Conservation (phyloP, 2,329 filamentous ascomycete species). For the Coniella lustricola region DNA sequence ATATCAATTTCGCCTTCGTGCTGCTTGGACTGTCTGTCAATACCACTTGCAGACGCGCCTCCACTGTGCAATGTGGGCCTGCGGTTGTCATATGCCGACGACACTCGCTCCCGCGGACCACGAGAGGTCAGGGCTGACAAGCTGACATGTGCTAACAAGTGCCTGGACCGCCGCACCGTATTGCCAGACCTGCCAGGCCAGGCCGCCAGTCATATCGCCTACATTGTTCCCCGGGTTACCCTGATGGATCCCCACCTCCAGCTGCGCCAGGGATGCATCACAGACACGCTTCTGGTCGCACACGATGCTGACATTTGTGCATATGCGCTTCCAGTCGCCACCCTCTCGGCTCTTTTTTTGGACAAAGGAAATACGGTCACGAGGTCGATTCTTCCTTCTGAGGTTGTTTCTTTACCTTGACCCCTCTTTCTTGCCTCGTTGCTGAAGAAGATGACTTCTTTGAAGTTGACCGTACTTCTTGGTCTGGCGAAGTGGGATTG, state of each 20-base stretch:
- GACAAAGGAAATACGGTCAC: background rate
- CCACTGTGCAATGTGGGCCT: background rate
- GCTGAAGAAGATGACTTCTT: background rate
- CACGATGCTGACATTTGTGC: slow-evolving; percentile 1
- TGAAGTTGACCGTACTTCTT: too few species aligned
- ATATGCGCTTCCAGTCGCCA: background rate
- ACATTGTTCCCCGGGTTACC: background rate
- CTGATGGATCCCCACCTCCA: background rate
- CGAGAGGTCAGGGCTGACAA: slow-evolving; percentile 3
- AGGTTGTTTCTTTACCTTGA: background rate
- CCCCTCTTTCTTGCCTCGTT: background rate
- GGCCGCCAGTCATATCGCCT: background rate
- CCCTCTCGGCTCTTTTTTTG: background rate
- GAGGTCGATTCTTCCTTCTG: background rate
- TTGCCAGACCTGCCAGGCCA: background rate
- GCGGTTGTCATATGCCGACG: background rate
- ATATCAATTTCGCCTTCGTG: background rate
- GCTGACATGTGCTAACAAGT: slow-evolving; percentile 1
- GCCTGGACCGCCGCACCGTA: background rate
- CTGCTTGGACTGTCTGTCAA: background rate
- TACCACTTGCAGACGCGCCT: background rate
- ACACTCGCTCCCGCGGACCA: background rate
- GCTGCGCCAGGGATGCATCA: background rate
- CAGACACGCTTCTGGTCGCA: background rate
- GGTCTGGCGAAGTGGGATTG: too few species aligned